A percentile compares a stretch with the other conserved stretches of the same genome.
phyloP scores from a whole-genome alignment of 1,284 basidiomycete species.

The Grifola frondosa region DNA sequence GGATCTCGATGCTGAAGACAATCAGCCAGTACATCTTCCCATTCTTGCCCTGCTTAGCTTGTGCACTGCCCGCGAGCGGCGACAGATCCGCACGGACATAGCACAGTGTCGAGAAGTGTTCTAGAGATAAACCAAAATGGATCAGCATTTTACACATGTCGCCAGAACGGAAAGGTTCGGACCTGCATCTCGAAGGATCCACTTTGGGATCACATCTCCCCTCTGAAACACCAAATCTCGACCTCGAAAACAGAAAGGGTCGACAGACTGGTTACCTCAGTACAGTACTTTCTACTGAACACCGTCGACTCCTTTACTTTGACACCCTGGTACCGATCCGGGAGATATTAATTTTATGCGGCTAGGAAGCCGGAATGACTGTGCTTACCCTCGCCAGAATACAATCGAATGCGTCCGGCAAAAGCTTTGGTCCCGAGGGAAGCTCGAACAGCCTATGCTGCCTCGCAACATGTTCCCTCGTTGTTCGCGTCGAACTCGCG shows the following conservation, averaged over 20 bases:
- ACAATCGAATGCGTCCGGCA: conserved; percentile 78
- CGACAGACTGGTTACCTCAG: conserved; percentile 70
- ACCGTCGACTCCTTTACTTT: conserved; percentile 79
- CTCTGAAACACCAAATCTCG: conserved; percentile 78
- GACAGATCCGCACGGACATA: conserved; percentile 75
- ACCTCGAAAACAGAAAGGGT: conserved; percentile 78
- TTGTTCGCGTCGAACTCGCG: conserved; percentile 64
- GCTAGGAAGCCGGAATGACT: not conserved
- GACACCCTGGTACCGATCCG: conserved; percentile 39
- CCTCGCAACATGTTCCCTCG: conserved; percentile 61
- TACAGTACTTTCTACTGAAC: conserved; percentile 77
- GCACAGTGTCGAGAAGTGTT: conserved; percentile 73
- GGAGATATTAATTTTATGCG: no score
- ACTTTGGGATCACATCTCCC: conserved; percentile 66
- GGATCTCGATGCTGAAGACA: conserved; percentile 77
- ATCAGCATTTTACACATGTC: not conserved
- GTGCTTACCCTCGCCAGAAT: conserved; percentile 62
- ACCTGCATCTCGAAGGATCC: conserved; percentile 69
- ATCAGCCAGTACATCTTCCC: conserved; percentile 78
- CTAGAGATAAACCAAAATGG: conserved; percentile 30
- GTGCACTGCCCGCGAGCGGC: conserved; percentile 63
- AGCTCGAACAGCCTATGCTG: conserved; percentile 68
- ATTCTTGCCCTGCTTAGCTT: conserved; percentile 58
- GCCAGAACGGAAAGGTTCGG: conserved; percentile 12
- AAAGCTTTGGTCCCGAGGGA: conserved; percentile 68